These are phyloP conservation scores for Ophiostoma ulmi DNA, from an alignment of 2,329 filamentous ascomycete species.

Conservation along the genomic window DNA sequence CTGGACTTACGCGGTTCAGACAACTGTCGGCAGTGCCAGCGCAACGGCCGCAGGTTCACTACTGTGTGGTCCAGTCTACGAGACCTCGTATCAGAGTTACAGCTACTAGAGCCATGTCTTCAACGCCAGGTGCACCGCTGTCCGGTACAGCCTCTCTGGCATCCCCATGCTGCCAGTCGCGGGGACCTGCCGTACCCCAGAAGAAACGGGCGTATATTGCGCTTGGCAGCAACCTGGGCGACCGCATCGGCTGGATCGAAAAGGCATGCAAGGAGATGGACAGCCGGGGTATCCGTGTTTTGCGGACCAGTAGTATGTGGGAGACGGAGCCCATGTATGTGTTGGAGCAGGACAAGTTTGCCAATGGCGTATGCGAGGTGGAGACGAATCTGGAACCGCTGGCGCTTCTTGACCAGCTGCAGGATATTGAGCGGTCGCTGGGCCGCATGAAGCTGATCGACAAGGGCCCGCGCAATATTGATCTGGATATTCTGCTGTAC, in stretches of 20 bases:
- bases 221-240: conserved; percentile 85
- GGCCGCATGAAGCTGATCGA: conserved; percentile 80
- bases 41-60: not conserved
- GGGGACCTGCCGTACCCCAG: not conserved
- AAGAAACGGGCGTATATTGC: conserved; percentile 67
- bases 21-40: not conserved
- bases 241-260: conserved; percentile 81
- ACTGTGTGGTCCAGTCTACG: not conserved
- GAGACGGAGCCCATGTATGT: conserved; percentile 98
- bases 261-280: conserved; percentile 75
- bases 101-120: conserved; percentile 7
- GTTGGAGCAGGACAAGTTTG: conserved; percentile 76
- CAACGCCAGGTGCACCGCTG: conserved; percentile 8
- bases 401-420: conserved; percentile 71
- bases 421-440: conserved; percentile 74
- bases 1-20: not conserved
- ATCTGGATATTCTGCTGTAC: conserved; percentile 87
- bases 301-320: conserved; percentile 81
- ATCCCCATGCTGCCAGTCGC: conserved; percentile 24
- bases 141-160: not conserved
- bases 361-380: conserved; percentile 90
- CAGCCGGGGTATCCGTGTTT: conserved; percentile 63
- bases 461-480: conserved; percentile 91
- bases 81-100: not conserved
- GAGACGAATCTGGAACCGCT: conserved; percentile 72